These are phyloP conservation scores for Globisporangium abappressorium DNA, from an alignment of 352 stramenopile genomes.

Conservation along the genomic window DNA sequence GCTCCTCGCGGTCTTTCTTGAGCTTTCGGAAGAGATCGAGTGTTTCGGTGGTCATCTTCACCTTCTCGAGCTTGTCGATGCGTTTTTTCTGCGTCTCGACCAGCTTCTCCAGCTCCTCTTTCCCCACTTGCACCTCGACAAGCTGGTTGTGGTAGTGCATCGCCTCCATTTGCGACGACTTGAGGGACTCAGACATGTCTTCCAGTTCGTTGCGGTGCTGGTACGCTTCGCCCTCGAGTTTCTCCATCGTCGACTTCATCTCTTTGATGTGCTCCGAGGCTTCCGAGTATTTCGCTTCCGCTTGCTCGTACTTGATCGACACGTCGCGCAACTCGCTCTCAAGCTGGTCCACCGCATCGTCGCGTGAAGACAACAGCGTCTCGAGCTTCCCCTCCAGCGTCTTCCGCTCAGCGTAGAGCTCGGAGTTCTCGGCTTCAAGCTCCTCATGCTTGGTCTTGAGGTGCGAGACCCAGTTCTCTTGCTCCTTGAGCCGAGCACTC, in stretches of 20 bases:
- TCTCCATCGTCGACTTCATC: slow-evolving; percentile 43
- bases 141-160: slow-evolving; percentile 53
- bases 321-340: slow-evolving; percentile 27
- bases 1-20: slow-evolving; percentile 50
- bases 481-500: slow-evolving; percentile 22
- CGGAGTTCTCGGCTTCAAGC: slow-evolving; percentile 30
- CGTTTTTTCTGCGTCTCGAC: slow-evolving; percentile 53
- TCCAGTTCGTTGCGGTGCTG: slow-evolving; percentile 45
- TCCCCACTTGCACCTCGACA: slow-evolving; percentile 30
- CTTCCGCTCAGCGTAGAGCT: slow-evolving; percentile 28
- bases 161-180: slow-evolving; percentile 52
- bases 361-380: slow-evolving; percentile 27
- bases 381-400: slow-evolving; percentile 26
- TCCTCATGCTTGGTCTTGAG: slow-evolving; percentile 26
- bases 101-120: slow-evolving; percentile 44
- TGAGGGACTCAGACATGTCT: slow-evolving; percentile 48
- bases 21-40: slow-evolving; percentile 68
- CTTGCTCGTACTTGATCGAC: slow-evolving; percentile 26
- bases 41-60: slow-evolving; percentile 80
- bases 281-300: slow-evolving; percentile 14
- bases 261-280: slow-evolving; percentile 27
- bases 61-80: slow-evolving; percentile 77
- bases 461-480: slow-evolving; percentile 23
- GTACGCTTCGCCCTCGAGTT: slow-evolving; percentile 49
- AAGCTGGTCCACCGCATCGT: slow-evolving; percentile 28